A percentile compares a stretch with the other conserved stretches of the same genome.
These are phyloP conservation scores for Huntiella decipiens DNA, from an alignment of 2,329 filamentous ascomycete species.

Conservation along the genomic window DNA sequence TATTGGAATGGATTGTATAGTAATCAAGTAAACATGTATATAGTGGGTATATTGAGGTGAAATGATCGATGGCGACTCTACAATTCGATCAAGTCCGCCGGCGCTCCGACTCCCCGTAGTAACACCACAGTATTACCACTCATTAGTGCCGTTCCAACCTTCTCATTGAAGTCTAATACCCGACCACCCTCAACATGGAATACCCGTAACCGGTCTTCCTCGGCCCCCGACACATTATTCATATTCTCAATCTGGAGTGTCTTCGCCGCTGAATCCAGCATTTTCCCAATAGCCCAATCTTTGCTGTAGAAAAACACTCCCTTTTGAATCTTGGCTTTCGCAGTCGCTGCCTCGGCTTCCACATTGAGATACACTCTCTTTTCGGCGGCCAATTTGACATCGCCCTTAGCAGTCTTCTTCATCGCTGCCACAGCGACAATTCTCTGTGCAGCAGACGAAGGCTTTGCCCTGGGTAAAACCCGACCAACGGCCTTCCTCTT, in stretches of 20 bases:
- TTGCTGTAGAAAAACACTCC: slow-evolving; percentile 63
- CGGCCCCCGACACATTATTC: slow-evolving; percentile 58
- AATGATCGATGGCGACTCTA: not conserved
- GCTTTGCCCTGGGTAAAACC: slow-evolving; percentile 42
- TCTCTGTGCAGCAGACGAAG: slow-evolving; percentile 42
- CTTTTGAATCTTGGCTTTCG: slow-evolving; percentile 63
- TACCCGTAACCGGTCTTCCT: slow-evolving; percentile 64
- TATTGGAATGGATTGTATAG: too few species aligned
- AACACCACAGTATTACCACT: slow-evolving; percentile 84
- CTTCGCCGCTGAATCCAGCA: slow-evolving; percentile 61
- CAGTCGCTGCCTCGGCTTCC: slow-evolving; percentile 74
- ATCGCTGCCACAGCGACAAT: slow-evolving; percentile 54
- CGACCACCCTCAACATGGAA: slow-evolving; percentile 87
- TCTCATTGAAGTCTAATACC: slow-evolving; percentile 72
- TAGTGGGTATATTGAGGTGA: not conserved
- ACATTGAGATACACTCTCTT: slow-evolving; percentile 84
- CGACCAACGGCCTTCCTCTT: slow-evolving; percentile 46
- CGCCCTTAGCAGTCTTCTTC: slow-evolving; percentile 79
- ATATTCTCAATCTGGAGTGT: slow-evolving; percentile 63
- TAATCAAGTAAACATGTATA: too few species aligned
- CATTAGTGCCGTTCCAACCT: slow-evolving; percentile 52
- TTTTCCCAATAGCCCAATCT: slow-evolving; percentile 77
- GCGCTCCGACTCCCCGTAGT: slow-evolving; percentile 65
- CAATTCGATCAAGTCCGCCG: slow-evolving; percentile 46
- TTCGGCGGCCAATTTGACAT: slow-evolving; percentile 58